Evolutionary conservation across 2,329 filamentous ascomycete species (phyloP), one percentile per base, ranked within the genome.

Genomic region (Aspergillus ochraceoroseus): DNA sequence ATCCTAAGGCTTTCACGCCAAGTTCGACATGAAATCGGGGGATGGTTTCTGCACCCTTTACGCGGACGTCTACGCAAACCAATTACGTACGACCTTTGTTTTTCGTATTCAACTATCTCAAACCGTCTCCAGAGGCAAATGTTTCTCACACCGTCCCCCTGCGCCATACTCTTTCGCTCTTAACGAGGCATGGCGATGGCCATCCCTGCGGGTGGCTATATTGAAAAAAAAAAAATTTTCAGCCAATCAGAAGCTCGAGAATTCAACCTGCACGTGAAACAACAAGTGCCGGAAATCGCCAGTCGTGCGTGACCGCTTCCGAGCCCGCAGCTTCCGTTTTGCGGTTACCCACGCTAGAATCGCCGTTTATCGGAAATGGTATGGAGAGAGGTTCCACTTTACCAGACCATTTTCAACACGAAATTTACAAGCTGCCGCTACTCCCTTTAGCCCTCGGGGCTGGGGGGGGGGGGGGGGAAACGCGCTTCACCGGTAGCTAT

Each of bases 251-350:
- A 41, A 27, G 43, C 23, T 19, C 32, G 35, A 37, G 22, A 36
- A 41, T 12, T 20, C 22, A 31, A 18, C 29, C 34, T 22, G 33
- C 53, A 54, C 48, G 43, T 54, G 51, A 51, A 48, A 42, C 38
- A 46, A 44, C 36, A 46, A 30, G 41, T 46, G 57, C 61, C 61
- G 61, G 60, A 53, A 48, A 35, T 49, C 59, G 59, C 53, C 51
- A 48, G 43, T 32, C 25, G 28, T 44, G 28, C 38, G 43, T 32
- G 25, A 31, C 23, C n/a, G 18, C 15, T 27, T 18, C 47, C 48
- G 44, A 47, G 33, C 44, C 38, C 46, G 46, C 41, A 47, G 50
- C 29, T 50, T 51, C 55, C 55, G 58, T 55, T 52, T 48, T 56
- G 47, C 58, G 59, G 56, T 45, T 34, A 44, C 41, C 35, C 35